phyloP scores from a whole-genome alignment of 2,329 filamentous ascomycete genomes.

The Zymoseptoria pseudotritici region DNA sequence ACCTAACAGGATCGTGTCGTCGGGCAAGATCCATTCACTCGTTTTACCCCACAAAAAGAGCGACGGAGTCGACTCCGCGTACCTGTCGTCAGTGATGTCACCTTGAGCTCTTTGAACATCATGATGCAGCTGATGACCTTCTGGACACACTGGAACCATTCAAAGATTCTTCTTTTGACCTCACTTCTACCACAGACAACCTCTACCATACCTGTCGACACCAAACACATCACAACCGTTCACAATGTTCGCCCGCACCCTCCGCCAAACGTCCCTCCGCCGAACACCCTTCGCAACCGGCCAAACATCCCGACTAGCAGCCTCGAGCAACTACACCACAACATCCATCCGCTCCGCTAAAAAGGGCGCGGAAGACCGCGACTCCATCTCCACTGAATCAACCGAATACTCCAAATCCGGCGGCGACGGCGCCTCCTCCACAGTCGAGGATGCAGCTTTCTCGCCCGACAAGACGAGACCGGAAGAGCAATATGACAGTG shows the following conservation, averaged over 20 bases:
- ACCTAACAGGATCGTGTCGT: no score
- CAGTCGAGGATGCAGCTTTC: slow-evolving; percentile 57
- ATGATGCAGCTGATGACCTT: neutral
- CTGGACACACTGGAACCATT: neutral
- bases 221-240: neutral
- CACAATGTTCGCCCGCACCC: slow-evolving; percentile 9
- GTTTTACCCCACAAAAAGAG: neutral
- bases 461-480: slow-evolving; percentile 61
- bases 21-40: no score
- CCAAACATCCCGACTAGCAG: slow-evolving; percentile 7
- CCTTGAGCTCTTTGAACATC: neutral
- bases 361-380: slow-evolving; percentile 43
- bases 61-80: neutral
- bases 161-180: neutral
- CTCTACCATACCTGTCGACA: neutral
- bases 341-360: slow-evolving; percentile 24
- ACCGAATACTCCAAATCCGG: slow-evolving; percentile 64
- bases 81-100: neutral
- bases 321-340: slow-evolving; percentile 12
- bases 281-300: neutral
- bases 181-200: neutral
- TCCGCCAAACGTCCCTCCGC: slow-evolving; percentile 7
- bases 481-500: slow-evolving; percentile 46
- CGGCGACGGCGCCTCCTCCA: slow-evolving; percentile 52
- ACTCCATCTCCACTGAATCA: slow-evolving; percentile 56